Base-by-base conservation (phyloP, 495 filamentous ascomycete species). In the Aspergillus campestris region DNA sequence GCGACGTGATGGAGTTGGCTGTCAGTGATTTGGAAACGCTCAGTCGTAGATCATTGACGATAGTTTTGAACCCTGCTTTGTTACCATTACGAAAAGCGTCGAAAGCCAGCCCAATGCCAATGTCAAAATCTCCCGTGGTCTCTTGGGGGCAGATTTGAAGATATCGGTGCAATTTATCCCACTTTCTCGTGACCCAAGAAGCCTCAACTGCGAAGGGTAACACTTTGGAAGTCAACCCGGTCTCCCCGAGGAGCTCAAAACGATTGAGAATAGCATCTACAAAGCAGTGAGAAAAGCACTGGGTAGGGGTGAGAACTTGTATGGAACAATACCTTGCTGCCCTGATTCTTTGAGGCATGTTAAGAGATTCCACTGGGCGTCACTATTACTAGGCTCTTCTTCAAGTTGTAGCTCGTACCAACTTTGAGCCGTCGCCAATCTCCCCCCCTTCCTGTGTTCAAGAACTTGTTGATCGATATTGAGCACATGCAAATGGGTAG, bases 351-450 rank as follows among this genome's bases (percentile, higher is more conserved):
- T 91, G 10, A 99, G 74, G 56, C 94, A 95, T 6, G 82, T 86
- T 34, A 97, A 67, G 15, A 97, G 77, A 59, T 94, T 82, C 48
- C 84, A 73, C 60, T 97, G 89, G 11, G 83, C 72, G 36, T 92
- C 82, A 15, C 74, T 50, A 61, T 95, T 81, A 35, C 81, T 70
- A 1, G 94, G 89, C 36, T 83, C 77, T 49, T 90, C 81, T 6
- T 81, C 83, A 32, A 95, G 75, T 48, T 84, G 80, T 31, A 94
- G 74, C 59, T 97, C 89, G 62, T 97, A 97, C 92, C 92, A 99
- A 52, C 85, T 92, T 67, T 96, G 91, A 35, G 87, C 94, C 40
- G 92, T 88, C n/a, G 87, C 86, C 92, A 90, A 99, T 58, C 90
- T 77, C n/a, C 89, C 91, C 31, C 88, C 86, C 58, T 94, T 96